Evolutionary conservation across 768 basidiomycete genomes (phyloP), one percentile per base, ranked within the genome.

Genomic region (Termitomyces titanicus): DNA sequence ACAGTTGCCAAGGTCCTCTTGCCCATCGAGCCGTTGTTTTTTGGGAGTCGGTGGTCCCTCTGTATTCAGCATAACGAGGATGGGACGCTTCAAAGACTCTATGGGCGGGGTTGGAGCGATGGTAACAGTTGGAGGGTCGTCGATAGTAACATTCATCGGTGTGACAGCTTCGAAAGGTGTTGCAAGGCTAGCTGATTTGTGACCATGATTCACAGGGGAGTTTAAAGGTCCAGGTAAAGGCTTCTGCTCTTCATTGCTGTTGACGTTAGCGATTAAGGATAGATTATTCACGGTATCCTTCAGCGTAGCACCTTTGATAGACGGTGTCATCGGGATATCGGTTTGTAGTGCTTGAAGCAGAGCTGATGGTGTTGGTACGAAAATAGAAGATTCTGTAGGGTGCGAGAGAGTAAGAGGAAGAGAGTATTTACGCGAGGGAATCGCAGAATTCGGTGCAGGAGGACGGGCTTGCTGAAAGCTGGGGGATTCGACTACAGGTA

Each of bases 31-130:
- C 39, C 57, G 61, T 34, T 37, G 59, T 47, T 57, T 62, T 35
- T 62, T 64, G 24, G 29, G 46, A 17, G 22, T 42, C 25, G 57
- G 52, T 6, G 47, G 12, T 34, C 50, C 55, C 29, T 39, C 47
- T 42, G 27, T 42, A n/a, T 24, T 24, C 22, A 42, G 40, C 17
- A 43, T 37, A 17, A 40, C 39, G 35, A 49, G 43, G 29, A 44
- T 54, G 17, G 53, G 15, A 13, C 63, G 58, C 45, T 64, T 64
- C 35, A 57, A 45, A 10, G 37, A 56, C 15, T 48, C 51, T 31
- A 47, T 42, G 29, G n/a, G 31, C 11, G 54, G 51, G 9, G 52
- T 54, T 17, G 47, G 25, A 18, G 18, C 56, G 17, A 39, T 29
- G 22, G 51, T 18, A 17, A 60, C 20, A 15, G 38, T 17, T 39